Conservation (phyloP, 2,329 filamentous ascomycete species). For the Apiospora koreana region DNA sequence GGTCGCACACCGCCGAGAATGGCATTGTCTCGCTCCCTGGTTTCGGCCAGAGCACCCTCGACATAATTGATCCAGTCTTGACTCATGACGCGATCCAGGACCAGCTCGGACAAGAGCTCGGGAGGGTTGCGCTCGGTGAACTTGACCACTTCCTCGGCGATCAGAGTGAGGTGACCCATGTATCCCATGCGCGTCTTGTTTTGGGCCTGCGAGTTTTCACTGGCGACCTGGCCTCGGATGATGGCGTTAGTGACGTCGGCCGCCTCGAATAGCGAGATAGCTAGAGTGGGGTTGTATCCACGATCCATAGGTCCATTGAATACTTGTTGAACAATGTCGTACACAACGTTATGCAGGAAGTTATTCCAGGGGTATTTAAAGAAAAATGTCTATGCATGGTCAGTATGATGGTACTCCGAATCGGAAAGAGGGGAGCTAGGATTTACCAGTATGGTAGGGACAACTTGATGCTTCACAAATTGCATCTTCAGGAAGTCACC, state of each 20-base stretch:
- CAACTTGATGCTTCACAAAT: slow-evolving; percentile 92
- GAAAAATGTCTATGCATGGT: slow-evolving; percentile 76
- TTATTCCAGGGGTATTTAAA: slow-evolving; percentile 99
- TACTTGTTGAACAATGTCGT: slow-evolving; percentile 97
- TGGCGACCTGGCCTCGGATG: slow-evolving; percentile 83
- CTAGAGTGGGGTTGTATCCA: slow-evolving; percentile 86
- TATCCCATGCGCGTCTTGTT: slow-evolving; percentile 93
- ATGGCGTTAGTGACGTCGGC: slow-evolving; percentile 90
- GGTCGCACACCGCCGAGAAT: slow-evolving; percentile 93
- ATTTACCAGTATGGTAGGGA: slow-evolving; percentile 90
- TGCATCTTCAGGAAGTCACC: slow-evolving; percentile 94
- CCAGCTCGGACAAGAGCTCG: slow-evolving; percentile 79
- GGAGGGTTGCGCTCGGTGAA: slow-evolving; percentile 93
- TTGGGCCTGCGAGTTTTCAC: slow-evolving; percentile 80
- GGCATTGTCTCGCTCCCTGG: slow-evolving; percentile 94
- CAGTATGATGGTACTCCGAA: slow-evolving; percentile 14
- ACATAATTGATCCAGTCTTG: slow-evolving; percentile 94
- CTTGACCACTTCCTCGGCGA: slow-evolving; percentile 97
- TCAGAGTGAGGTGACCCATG: slow-evolving; percentile 94
- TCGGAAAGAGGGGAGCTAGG: background rate
- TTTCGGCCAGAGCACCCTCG: slow-evolving; percentile 89
- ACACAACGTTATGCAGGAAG: slow-evolving; percentile 98
- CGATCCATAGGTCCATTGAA: slow-evolving; percentile 98
- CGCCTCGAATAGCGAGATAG: slow-evolving; percentile 89
- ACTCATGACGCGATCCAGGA: slow-evolving; percentile 86